Conservation (phyloP, 177 flowering plant genomes). For the Vitis hybrid region DNA sequence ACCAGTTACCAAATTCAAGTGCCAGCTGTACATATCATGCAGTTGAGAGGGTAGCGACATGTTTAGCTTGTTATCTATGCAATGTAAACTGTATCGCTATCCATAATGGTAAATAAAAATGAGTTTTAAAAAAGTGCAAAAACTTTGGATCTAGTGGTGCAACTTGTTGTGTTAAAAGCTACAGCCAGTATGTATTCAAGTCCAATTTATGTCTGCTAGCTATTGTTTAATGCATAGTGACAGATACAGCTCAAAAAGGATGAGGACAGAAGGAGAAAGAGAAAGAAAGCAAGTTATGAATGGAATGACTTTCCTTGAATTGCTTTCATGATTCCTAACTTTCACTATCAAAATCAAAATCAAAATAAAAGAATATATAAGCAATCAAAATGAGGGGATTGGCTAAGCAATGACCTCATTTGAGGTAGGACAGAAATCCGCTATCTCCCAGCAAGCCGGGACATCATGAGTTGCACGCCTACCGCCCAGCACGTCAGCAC, state of each 20-base stretch:
- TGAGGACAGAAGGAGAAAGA: conserved; percentile 4
- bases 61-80: neutral
- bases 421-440: neutral
- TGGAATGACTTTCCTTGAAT: conserved; percentile 7
- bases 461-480: neutral
- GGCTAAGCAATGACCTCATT: conserved; percentile 14
- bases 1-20: no score
- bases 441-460: neutral
- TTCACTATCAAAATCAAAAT: neutral
- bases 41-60: neutral
- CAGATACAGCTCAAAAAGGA: conserved; percentile 7
- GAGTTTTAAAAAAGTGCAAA: neutral
- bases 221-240: conserved; percentile 4
- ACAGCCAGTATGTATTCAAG: neutral
- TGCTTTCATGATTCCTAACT: conserved; percentile 7
- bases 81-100: neutral
- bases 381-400: neutral
- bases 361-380: neutral
- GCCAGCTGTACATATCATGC: no score
- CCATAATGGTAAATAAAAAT: neutral
- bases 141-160: neutral
- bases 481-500: neutral
- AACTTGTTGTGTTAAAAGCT: conserved; percentile 2
- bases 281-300: conserved; percentile 6
- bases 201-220: conserved; percentile 1